A percentile compares a stretch with the other conserved stretches of the same genome.
Evolutionary conservation across 2,329 filamentous ascomycete genomes (phyloP).

Genomic region (Ophiognomonia clavigignenti-juglandacearum): DNA sequence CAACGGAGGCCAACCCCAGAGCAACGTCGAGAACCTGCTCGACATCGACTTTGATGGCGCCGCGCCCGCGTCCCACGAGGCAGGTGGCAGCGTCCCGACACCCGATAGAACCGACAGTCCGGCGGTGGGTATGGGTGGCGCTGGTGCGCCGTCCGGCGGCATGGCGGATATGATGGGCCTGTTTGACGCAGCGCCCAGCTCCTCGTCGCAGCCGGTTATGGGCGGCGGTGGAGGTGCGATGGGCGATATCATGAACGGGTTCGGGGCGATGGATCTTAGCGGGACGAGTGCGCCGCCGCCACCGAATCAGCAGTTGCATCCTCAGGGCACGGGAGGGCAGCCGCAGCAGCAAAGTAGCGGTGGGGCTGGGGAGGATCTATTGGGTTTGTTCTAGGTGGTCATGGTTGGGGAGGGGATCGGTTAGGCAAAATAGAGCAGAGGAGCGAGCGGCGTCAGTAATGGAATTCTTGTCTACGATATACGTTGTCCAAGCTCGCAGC

Average conservation of each 20-base stretch:
- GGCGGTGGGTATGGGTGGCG: constrained; percentile 23
- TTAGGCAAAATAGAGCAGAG: constrained; percentile 6
- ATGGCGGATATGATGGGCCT: constrained; percentile 65
- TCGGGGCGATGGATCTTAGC: constrained; percentile 74
- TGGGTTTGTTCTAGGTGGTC: constrained; percentile 44
- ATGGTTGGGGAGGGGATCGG: background rate
- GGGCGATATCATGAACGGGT: constrained; percentile 87
- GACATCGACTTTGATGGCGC: constrained; percentile 68
- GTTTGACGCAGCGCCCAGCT: constrained; percentile 53
- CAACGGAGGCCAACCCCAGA: constrained; percentile 55
- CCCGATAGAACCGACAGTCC: constrained; percentile 67
- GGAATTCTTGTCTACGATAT: background rate
- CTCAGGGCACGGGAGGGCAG: constrained; percentile 30
- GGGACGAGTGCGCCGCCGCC: constrained; percentile 61
- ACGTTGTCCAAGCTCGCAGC: no score
- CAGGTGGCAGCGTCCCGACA: constrained; percentile 46
- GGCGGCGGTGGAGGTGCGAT: constrained; percentile 39
- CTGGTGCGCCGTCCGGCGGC: constrained; percentile 37
- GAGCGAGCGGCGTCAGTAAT: constrained; percentile 4
- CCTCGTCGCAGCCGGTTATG: constrained; percentile 23
- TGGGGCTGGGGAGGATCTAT: constrained; percentile 52
- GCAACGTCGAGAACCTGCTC: constrained; percentile 87
- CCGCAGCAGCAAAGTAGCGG: constrained; percentile 34
- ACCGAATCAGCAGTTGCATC: constrained; percentile 52
- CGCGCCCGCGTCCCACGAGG: constrained; percentile 79